Percentiles rank a stretch among this genome's conserved stretches.
These are phyloP conservation scores for Cyphellophora attinorum DNA, from an alignment of 2,329 filamentous ascomycete genomes.

Conservation along the genomic window DNA sequence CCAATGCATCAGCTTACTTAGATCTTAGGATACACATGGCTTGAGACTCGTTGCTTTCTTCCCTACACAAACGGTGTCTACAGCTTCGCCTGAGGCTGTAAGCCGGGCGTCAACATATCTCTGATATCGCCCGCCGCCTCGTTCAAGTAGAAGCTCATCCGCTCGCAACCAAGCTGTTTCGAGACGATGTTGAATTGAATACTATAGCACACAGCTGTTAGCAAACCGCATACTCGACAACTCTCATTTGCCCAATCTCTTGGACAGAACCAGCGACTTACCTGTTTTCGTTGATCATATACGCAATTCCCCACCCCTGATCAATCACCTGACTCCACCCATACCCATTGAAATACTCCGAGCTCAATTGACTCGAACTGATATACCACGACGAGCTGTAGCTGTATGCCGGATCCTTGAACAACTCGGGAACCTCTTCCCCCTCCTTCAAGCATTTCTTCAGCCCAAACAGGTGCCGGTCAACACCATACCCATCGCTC, in stretches of 20 bases:
- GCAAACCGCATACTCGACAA: too few species aligned
- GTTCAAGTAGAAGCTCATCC: conserved; percentile 92
- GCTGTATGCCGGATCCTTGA: conserved; percentile 71
- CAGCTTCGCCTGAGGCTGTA: conserved; percentile 67
- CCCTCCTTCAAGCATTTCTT: conserved; percentile 79
- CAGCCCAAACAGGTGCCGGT: conserved; percentile 92
- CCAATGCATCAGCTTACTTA: too few species aligned
- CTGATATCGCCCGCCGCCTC: conserved; percentile 87
- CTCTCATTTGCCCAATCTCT: conserved; percentile 5
- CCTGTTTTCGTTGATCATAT: conserved; percentile 99
- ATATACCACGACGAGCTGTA: conserved; percentile 89
- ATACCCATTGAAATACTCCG: conserved; percentile 97
- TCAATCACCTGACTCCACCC: conserved; percentile 98
- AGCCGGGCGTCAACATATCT: conserved; percentile 70
- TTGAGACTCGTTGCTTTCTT: too few species aligned
- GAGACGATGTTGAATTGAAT: conserved; percentile 97
- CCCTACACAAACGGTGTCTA: too few species aligned
- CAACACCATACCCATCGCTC: conserved; percentile 84
- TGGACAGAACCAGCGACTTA: conserved; percentile 29
- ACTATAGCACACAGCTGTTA: conserved; percentile 47
- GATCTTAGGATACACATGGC: too few species aligned
- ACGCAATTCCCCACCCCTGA: conserved; percentile 91
- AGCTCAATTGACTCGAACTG: conserved; percentile 79
- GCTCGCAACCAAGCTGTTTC: conserved; percentile 79
- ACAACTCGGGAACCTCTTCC: conserved; percentile 73